Percentiles rank a stretch among this genome's conserved stretches.
phyloP scores from a whole-genome alignment of 2,329 filamentous ascomycete genomes.

The Sporothrix mexicana region DNA sequence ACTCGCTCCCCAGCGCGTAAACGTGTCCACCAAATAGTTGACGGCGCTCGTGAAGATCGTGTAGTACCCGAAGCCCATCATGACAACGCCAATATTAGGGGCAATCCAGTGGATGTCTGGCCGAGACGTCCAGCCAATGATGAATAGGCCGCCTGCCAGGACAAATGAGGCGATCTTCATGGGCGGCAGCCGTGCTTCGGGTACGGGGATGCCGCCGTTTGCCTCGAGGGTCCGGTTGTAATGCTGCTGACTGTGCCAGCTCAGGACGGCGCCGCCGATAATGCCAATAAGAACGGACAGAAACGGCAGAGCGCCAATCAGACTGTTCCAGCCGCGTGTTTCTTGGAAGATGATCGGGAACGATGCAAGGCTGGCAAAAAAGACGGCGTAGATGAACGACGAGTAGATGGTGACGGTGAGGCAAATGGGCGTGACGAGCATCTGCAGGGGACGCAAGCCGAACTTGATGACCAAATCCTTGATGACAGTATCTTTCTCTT shows the following conservation, averaged over 20 bases:
- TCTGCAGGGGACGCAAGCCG: slow-evolving; percentile 26
- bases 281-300: slow-evolving; percentile 13
- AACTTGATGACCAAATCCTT: slow-evolving; percentile 29
- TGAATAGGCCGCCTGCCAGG: background rate
- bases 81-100: background rate
- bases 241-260: slow-evolving; percentile 18
- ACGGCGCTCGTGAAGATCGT: slow-evolving; percentile 59
- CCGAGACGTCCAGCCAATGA: background rate
- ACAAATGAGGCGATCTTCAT: slow-evolving; percentile 15
- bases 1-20: slow-evolving; percentile 63
- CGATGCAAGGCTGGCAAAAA: slow-evolving; percentile 23
- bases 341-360: slow-evolving; percentile 32
- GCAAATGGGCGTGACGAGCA: slow-evolving; percentile 23
- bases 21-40: slow-evolving; percentile 61
- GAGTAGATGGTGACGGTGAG: slow-evolving; percentile 23
- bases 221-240: background rate
- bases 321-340: slow-evolving; percentile 36
- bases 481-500: slow-evolving; percentile 23
- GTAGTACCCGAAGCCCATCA: slow-evolving; percentile 44
- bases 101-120: background rate
- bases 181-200: slow-evolving; percentile 5
- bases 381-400: slow-evolving; percentile 27
- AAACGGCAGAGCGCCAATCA: background rate
- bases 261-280: background rate
- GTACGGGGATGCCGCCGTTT: background rate